phyloP scores from a whole-genome alignment of 148 eudicot genomes.

The Camellia lanceoleosa region DNA sequence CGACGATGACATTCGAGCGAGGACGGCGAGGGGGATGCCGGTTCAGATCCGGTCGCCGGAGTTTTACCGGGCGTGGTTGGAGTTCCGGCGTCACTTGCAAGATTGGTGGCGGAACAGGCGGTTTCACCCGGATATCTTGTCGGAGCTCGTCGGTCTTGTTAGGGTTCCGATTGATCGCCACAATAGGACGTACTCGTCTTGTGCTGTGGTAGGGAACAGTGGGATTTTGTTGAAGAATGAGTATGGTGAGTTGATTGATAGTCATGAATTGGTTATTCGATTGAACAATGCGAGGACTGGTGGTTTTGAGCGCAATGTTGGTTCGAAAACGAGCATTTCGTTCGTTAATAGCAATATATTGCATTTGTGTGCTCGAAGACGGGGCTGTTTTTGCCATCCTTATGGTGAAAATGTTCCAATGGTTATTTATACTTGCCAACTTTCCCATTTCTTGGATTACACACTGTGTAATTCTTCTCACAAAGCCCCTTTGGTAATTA shows the following conservation, averaged over 20 bases:
- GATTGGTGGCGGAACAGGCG: constrained; percentile 55
- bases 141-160: constrained; percentile 38
- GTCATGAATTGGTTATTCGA: constrained; percentile 74
- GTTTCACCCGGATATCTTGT: constrained; percentile 44
- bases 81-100: constrained; percentile 39
- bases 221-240: constrained; percentile 65
- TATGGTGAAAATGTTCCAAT: constrained; percentile 63
- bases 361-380: constrained; percentile 63
- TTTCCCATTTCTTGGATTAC: constrained; percentile 77
- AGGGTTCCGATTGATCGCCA: constrained; percentile 33
- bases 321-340: constrained; percentile 63
- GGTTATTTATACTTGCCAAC: constrained; percentile 80
- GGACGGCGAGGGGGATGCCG: constrained; percentile 36
- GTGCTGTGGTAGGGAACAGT: constrained; percentile 89
- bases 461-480: constrained; percentile 64
- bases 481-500: constrained; percentile 59
- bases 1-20: constrained; percentile 24
- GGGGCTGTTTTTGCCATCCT: constrained; percentile 72
- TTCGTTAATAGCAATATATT: constrained; percentile 78
- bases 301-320: constrained; percentile 47
- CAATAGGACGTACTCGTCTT: constrained; percentile 45
- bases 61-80: constrained; percentile 35
- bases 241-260: constrained; percentile 57
- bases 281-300: constrained; percentile 68
- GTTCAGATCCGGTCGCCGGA: constrained; percentile 40